phyloP scores from a whole-genome alignment of 805 yeast species.

The Kodamaea leandrae region DNA sequence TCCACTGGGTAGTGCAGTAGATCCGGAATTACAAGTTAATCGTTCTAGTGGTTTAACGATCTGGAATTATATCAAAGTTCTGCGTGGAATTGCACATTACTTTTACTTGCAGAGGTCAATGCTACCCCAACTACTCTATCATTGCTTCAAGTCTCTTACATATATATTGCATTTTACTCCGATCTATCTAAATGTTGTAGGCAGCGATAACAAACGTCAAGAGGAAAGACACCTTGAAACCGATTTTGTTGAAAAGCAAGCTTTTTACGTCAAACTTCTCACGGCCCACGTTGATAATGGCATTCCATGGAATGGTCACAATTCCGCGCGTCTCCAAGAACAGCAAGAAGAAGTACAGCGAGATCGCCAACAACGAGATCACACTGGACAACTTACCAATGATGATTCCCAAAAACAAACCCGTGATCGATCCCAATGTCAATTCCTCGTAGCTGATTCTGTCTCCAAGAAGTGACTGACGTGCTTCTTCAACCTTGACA shows the following conservation, averaged over 20 bases:
- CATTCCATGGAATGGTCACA: conserved; percentile 45
- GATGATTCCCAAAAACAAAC: conserved; percentile 55
- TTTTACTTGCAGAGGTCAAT: too few species aligned
- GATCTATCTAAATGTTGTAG: conserved; percentile 2
- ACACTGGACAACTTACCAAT: conserved; percentile 60
- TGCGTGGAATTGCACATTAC: too few species aligned
- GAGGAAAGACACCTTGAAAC: conserved; percentile 56
- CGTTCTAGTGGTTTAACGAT: too few species aligned
- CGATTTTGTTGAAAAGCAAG: conserved; percentile 56
- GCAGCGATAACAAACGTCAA: conserved; percentile 9
- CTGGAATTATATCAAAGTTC: too few species aligned
- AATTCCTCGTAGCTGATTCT: conserved; percentile 58
- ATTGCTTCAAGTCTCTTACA: too few species aligned
- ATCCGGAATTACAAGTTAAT: too few species aligned
- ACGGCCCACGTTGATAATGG: conserved; percentile 31
- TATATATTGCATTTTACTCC: too few species aligned
- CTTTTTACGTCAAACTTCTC: conserved; percentile 44
- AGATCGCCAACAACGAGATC: conserved; percentile 49
- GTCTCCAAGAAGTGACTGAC: conserved; percentile 33
- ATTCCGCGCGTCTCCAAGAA: conserved; percentile 57
- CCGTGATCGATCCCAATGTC: conserved; percentile 61
- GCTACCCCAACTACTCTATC: too few species aligned
- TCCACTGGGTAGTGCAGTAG: too few species aligned
- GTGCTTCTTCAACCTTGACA: not conserved
- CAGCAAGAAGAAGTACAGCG: conserved; percentile 42